These are phyloP conservation scores for Batrachochytrium dendrobatidis DNA, from an alignment of 371 early-diverging fungal genomes.

Conservation along the genomic window DNA sequence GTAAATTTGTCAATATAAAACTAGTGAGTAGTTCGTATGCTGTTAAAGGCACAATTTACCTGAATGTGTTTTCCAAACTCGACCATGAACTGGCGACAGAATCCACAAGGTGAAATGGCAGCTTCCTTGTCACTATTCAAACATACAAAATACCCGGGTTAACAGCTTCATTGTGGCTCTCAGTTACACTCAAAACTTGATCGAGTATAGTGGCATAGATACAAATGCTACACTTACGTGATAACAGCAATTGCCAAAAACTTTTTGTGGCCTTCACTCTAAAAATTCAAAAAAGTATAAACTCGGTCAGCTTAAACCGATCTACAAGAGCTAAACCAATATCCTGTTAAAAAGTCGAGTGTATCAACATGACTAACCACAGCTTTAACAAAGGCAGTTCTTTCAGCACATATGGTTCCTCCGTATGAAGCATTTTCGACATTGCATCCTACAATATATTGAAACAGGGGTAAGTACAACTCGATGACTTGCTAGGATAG, in stretches of 20 bases:
- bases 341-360: neutral
- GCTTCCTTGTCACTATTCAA: conserved; percentile 34
- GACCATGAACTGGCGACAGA: conserved; percentile 77
- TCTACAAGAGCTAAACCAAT: no score
- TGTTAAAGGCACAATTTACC: conserved; percentile 34
- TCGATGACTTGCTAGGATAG: no score
- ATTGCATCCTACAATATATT: conserved; percentile 65
- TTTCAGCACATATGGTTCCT: conserved; percentile 70
- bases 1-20: neutral
- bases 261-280: conserved; percentile 54
- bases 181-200: no score
- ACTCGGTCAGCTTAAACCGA: neutral
- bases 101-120: conserved; percentile 67
- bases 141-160: no score
- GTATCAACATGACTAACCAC: conserved; percentile 40
- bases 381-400: conserved; percentile 76
- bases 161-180: no score
- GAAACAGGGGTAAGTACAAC: no score
- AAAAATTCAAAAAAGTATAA: conserved; percentile 27
- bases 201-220: conserved; percentile 6
- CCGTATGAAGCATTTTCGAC: conserved; percentile 74
- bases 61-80: conserved; percentile 61
- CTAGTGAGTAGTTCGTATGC: neutral
- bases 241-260: conserved; percentile 62
- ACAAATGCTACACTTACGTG: conserved; percentile 27